Conservation (phyloP, 2,329 filamentous ascomycete genomes). For the Ceratocystis alfenasii region DNA sequence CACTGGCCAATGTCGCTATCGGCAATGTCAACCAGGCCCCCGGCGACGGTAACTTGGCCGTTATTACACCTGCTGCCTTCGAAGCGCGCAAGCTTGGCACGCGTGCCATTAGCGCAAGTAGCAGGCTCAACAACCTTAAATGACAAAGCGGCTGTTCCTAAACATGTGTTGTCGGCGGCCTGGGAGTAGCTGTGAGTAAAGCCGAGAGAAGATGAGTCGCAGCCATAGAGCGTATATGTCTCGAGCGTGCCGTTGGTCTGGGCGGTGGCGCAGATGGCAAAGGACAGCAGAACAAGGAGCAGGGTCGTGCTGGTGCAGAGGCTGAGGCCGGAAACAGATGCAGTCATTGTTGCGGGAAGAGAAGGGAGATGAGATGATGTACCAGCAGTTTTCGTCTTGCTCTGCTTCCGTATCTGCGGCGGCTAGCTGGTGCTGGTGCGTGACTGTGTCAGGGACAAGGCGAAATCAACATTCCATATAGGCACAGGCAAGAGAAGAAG, state of each 20-base stretch:
- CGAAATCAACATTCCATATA: not conserved
- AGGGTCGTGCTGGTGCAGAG: not conserved
- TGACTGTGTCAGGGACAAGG: not conserved
- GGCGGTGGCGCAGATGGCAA: not conserved
- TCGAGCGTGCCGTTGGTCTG: conserved; percentile 21
- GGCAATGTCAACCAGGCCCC: conserved; percentile 21
- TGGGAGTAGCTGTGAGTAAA: conserved; percentile 16
- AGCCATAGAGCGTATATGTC: conserved; percentile 21
- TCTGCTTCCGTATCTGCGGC: not conserved
- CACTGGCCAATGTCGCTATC: conserved; percentile 21
- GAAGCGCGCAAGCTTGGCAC: conserved; percentile 22
- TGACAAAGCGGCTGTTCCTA: conserved; percentile 20
- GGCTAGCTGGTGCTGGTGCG: not conserved
- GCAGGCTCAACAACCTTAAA: conserved; percentile 22
- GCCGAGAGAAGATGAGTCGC: conserved; percentile 17
- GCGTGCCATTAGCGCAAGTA: conserved; percentile 23
- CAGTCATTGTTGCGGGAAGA: not conserved
- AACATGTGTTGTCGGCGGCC: conserved; percentile 22
- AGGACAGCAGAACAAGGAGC: not conserved
- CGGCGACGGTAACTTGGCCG: conserved; percentile 21
- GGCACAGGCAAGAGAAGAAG: not conserved
- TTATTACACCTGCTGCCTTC: conserved; percentile 22
- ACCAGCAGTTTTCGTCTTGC: not conserved
- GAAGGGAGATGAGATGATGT: not conserved
- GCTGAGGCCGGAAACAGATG: not conserved